Evolutionary conservation across 2,329 filamentous ascomycete species (phyloP).

Genomic region (Chrysosphaeria jannelii): DNA sequence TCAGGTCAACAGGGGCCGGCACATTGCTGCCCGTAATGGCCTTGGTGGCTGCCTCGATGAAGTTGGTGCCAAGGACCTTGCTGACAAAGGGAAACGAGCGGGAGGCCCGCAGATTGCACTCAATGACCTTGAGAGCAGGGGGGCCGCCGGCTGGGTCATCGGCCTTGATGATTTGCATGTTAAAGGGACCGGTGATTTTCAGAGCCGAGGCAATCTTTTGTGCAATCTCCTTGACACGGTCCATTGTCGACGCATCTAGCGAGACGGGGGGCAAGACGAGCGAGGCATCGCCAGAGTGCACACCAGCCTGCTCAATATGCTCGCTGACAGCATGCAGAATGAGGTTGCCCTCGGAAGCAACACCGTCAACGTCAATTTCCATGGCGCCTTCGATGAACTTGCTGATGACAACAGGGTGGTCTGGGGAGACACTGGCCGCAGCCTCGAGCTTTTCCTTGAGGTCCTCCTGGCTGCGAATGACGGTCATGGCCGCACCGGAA

Average conservation of each 20-base stretch:
- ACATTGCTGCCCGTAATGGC: constrained; percentile 57
- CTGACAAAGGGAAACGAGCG: constrained; percentile 95
- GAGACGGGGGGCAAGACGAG: constrained; percentile 66
- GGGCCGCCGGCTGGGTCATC: constrained; percentile 61
- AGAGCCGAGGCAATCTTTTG: constrained; percentile 90
- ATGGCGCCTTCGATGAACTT: constrained; percentile 94
- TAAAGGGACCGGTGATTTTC: constrained; percentile 94
- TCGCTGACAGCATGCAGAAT: constrained; percentile 80
- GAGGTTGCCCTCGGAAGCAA: constrained; percentile 61
- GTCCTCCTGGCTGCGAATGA: constrained; percentile 65
- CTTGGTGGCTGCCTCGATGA: constrained; percentile 88
- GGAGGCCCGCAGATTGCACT: constrained; percentile 91
- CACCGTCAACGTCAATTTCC: constrained; percentile 90
- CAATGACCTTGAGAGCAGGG: constrained; percentile 84
- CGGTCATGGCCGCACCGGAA: constrained; percentile 94
- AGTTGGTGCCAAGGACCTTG: constrained; percentile 90
- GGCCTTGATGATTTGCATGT: constrained; percentile 99
- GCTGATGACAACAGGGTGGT: constrained; percentile 92
- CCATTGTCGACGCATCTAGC: constrained; percentile 49
- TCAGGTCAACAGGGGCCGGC: constrained; percentile 61
- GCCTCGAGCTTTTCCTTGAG: constrained; percentile 86
- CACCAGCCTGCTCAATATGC: constrained; percentile 89
- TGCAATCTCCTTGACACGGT: constrained; percentile 80
- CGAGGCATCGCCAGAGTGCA: constrained; percentile 92
- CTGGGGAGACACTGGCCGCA: constrained; percentile 68